Evolutionary conservation across 106 monocot genomes (phyloP).

Genomic region (Dendrobium chrysotoxum): DNA sequence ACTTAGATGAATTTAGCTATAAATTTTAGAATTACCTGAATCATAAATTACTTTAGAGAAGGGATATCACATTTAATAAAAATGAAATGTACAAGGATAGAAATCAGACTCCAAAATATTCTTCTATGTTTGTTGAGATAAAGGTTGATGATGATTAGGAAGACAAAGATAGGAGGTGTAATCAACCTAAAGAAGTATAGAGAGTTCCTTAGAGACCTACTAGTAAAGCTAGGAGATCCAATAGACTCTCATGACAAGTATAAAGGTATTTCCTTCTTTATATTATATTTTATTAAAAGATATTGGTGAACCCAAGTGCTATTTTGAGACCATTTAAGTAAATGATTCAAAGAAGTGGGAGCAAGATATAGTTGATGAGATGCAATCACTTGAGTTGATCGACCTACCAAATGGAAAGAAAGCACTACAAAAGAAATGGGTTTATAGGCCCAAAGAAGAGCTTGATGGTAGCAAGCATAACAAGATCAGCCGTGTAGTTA

Average conservation of each 20-base stretch:
- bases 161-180: too few species aligned
- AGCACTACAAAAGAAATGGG: background rate
- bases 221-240: background rate
- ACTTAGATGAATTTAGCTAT: too few species aligned
- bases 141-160: too few species aligned
- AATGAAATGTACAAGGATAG: too few species aligned
- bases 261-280: background rate
- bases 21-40: too few species aligned
- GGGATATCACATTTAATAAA: too few species aligned
- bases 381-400: background rate
- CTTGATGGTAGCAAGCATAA: background rate
- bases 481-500: constrained; percentile 1
- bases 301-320: background rate
- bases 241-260: background rate
- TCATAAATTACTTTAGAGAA: too few species aligned
- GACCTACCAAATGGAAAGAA: background rate
- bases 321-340: background rate
- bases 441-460: background rate
- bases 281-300: background rate
- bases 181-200: too few species aligned
- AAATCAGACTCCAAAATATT: too few species aligned
- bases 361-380: background rate
- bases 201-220: too few species aligned
- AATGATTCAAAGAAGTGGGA: background rate
- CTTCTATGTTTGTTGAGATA: too few species aligned